Evolutionary conservation across 2,329 filamentous ascomycete species (phyloP), one percentile per base, ranked within the genome.

Genomic region (Hortaea werneckii): DNA sequence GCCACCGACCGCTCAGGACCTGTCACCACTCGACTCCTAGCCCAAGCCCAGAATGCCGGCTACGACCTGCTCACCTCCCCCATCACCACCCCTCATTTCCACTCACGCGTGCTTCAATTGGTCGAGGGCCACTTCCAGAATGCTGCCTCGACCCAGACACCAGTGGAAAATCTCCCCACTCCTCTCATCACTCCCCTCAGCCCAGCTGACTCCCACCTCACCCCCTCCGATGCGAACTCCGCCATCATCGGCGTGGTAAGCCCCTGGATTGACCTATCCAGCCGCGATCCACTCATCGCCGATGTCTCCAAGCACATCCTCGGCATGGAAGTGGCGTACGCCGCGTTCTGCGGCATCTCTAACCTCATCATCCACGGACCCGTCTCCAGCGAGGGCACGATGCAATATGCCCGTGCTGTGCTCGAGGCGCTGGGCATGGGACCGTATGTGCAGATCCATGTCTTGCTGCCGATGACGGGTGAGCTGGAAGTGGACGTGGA

Each of bases 221-320:
- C 79, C 41, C 85, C 85, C 5, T 77, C 76, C 47, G 74, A 78
- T 10, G 76, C 76, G 51, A 79, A 88, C 50, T 80, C 80, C 52
- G 85, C 88, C 43, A 73, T 92, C 48, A 76, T 94, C 41, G 86
- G 81, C 10, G 82, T 84, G 47, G 80, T 80, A n/a, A 95, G 88
- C 64, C 78, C 87, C 5, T 96, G 90, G 90, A 90, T 95, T 54
- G 89, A 96, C 61, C 70, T 96, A 9, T 83, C 82, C 57, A 94
- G 89, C 2, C 69, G 80, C 1, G 84, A 95, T 63, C 85, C 88
- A 5, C 67, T 90, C 51, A 82, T 96, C 51, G 81, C 87, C 6
- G 86, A 85, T 63, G 76, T 96, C 48, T 95, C 90, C 32, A 80
- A 86, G 39, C 90, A 95, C 67, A 85, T 94, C 5, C 73, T 98